Evolutionary conservation across 2,329 filamentous ascomycete species (phyloP), one percentile per base, ranked within the genome.

Genomic region (Pyrenochaeta sp.): DNA sequence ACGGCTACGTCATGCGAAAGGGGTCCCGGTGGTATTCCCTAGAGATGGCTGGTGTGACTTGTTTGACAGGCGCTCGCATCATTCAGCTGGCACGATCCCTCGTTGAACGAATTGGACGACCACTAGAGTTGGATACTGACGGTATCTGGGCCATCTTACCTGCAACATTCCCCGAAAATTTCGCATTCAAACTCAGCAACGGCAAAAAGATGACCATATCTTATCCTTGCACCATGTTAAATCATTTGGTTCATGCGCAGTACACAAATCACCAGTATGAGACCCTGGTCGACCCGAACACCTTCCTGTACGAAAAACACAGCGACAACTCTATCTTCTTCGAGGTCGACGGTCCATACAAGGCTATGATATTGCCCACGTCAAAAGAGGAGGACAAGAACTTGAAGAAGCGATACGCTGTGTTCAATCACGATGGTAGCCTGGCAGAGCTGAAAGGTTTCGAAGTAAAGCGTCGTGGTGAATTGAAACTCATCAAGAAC

Each of bases 61-160:
- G 94, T 75, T 77, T 99, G 69, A 99, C 94, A 1, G 94, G 94
- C 51, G 94, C 94, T 21, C 89, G 86, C 28, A 99, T 99, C 67
- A 99, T 99, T 68, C 94, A 99, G 66, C 85, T 99, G 81, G 95
- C 94, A 13, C 85, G 93, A 64, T 87, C 94, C 60, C 81, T 99
- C 2, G 93, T 99, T 3, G 94, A 99, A 68, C 84, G 94, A 6
- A 89, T 99, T 24, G 94, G 94, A 17, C 83, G 94, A 43, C 94
- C 94, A 0, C 79, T 99, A 38, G 94, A 99, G 70, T 79, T 99
- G 35, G 94, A 99, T 71, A 99, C 94, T 3, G 94, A 99, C 67
- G 94, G 95, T 82, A 99, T 99, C 63, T 99, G 94, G 95, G 99
- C 94, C 74, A 99, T 99, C 82, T 80, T 99, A 60, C 94, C 94